Base-by-base conservation (phyloP, 108 stramenopile species). In the Fragilariopsis cylindrus region DNA sequence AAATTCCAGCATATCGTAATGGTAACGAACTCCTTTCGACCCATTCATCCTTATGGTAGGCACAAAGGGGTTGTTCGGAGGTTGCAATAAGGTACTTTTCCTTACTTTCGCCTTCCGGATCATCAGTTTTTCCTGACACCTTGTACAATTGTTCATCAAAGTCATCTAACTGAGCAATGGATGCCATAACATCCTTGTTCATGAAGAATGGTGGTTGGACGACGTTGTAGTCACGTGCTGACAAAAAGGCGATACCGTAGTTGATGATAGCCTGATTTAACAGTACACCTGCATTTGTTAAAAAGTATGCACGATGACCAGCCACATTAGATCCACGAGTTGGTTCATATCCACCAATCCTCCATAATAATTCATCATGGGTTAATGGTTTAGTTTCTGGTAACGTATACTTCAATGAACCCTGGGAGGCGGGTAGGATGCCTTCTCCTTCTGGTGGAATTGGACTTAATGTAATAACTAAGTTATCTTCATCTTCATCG, bases 111-210 rank as follows among this genome's bases (percentile, higher is more conserved):
- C 90, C 92, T 48, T 90, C 85, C 13, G 92, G 90, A 87, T 96
- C 96, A 76, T 94, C 95, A 54, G 96, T 96, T 76, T 96, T 96
- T 12, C 97, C 96, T 43, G 85, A 85, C n/a, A 99, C 99, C 82
- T 99, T 98, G 92, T 99, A 99, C 6, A 99, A 82, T 75, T 98
- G 97, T 82, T 99, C 98, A 81, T 99, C 99, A 82, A 98, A 99
- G 81, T 99, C 98, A 64, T 98, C 97, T 74, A 99, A 85, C 76
- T 99, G 98, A 6, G 99, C 99, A 73, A 99, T 98, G 60, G 94
- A 95, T 56, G 96, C 87, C 99, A 99, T 99, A 81, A 99, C 97
- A 15, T 98, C 97, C 95, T 99, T 99, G 75, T 98, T 98, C 98
- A 99, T 98, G 77, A 99, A 92, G 86, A 92, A 99, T 48, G 99